phyloP scores from a whole-genome alignment of 140 eudicot genomes.

The Oenanthe javanica region DNA sequence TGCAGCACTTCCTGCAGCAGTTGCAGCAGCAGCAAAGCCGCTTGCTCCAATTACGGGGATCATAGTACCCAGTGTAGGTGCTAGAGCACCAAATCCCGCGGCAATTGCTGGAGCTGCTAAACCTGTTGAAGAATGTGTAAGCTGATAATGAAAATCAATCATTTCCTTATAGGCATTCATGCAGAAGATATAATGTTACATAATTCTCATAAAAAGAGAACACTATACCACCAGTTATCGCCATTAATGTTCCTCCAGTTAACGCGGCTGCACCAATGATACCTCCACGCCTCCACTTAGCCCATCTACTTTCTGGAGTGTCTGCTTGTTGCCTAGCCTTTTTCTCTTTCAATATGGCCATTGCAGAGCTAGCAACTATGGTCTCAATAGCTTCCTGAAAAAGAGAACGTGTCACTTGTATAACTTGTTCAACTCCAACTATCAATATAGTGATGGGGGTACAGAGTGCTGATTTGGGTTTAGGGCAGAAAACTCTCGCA shows the following conservation, averaged over 20 bases:
- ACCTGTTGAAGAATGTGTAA: conserved; percentile 41
- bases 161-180: conserved; percentile 7
- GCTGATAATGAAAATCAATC: background rate
- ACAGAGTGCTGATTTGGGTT: background rate
- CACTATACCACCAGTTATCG: conserved; percentile 79
- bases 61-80: conserved; percentile 86
- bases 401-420: background rate
- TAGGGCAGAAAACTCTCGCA: background rate
- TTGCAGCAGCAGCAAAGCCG: conserved; percentile 94
- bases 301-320: conserved; percentile 51
- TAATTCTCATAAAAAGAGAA: background rate
- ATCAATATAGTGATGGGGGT: background rate
- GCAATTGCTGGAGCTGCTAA: conserved; percentile 99
- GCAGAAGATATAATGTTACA: background rate
- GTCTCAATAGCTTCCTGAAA: conserved; percentile 80
- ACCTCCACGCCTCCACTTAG: conserved; percentile 89
- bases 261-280: conserved; percentile 94
- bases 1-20: conserved; percentile 86
- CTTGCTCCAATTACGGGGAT: conserved; percentile 89
- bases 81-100: conserved; percentile 91
- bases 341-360: conserved; percentile 55
- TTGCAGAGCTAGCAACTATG: conserved; percentile 80
- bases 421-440: background rate
- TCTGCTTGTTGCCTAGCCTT: conserved; percentile 32
- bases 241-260: conserved; percentile 96